phyloP scores from a whole-genome alignment of 495 filamentous ascomycete species.

The Penicillium silybi region DNA sequence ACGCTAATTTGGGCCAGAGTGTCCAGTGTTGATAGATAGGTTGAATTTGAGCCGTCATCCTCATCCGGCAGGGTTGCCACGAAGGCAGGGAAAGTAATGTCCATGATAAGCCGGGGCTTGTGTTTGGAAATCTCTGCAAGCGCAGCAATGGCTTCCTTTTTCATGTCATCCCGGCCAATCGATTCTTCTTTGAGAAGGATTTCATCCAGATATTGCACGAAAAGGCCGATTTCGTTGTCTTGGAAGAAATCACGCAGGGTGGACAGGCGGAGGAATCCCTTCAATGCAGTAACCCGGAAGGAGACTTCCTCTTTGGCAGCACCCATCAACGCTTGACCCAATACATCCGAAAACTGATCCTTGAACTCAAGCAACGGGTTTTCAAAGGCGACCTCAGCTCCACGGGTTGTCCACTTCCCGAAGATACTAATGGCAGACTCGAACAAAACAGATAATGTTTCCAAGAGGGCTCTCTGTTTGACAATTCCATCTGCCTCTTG shows the following conservation, averaged over 20 bases:
- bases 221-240: constrained; percentile 59
- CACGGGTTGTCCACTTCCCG: constrained; percentile 51
- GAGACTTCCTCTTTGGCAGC: constrained; percentile 61
- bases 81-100: constrained; percentile 70
- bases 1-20: constrained; percentile 63
- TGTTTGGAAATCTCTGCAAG: constrained; percentile 62
- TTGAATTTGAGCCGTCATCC: constrained; percentile 36
- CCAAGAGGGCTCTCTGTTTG: constrained; percentile 65
- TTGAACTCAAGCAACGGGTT: constrained; percentile 57
- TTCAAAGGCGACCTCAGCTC: constrained; percentile 27
- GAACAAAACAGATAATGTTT: constrained; percentile 57
- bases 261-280: constrained; percentile 55
- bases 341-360: constrained; percentile 58
- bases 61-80: constrained; percentile 65
- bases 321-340: constrained; percentile 57
- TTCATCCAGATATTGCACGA: constrained; percentile 63
- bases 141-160: constrained; percentile 59
- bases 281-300: constrained; percentile 58
- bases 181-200: constrained; percentile 59
- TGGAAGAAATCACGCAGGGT: constrained; percentile 54
- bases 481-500: constrained; percentile 59
- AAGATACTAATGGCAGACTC: constrained; percentile 55
- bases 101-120: constrained; percentile 63
- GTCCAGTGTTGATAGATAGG: constrained; percentile 60
- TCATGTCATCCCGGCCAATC: constrained; percentile 53